phyloP scores from a whole-genome alignment of 225 moss, liverwort and hornwort genomes.

The Marchantia polymorpha region DNA sequence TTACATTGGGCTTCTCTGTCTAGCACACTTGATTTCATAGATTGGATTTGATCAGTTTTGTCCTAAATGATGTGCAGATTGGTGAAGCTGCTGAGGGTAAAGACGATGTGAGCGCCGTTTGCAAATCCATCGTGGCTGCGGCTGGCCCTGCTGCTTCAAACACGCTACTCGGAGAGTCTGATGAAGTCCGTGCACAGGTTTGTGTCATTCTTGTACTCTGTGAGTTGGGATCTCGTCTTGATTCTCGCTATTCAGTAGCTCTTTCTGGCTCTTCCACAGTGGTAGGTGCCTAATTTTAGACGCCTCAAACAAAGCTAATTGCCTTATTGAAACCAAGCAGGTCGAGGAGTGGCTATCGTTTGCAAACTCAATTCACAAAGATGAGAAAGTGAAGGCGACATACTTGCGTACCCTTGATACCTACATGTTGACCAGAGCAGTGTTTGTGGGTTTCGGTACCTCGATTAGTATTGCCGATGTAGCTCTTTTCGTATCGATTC shows the following conservation, averaged over 20 bases:
- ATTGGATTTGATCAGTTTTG: neutral
- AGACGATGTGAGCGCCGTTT: slow-evolving; percentile 19
- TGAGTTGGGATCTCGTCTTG: neutral
- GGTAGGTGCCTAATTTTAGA: no score
- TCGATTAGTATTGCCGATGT: slow-evolving; percentile 34
- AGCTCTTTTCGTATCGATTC: slow-evolving; percentile 34
- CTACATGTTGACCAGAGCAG: slow-evolving; percentile 29
- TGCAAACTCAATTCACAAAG: slow-evolving; percentile 17
- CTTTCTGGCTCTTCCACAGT: no score
- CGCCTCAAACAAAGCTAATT: no score
- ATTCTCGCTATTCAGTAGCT: neutral
- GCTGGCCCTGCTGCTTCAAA: slow-evolving; percentile 27
- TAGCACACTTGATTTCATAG: no score
- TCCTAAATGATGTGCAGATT: slow-evolving; percentile 7
- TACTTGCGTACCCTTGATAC: slow-evolving; percentile 27
- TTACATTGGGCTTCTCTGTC: no score
- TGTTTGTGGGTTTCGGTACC: slow-evolving; percentile 34
- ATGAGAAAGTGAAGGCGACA: slow-evolving; percentile 8
- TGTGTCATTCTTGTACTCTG: neutral
- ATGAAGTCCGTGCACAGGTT: slow-evolving; percentile 36
- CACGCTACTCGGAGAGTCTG: slow-evolving; percentile 15
- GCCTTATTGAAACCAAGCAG: no score
- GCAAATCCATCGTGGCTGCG: slow-evolving; percentile 29
- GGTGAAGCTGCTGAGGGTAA: neutral
- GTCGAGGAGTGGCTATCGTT: slow-evolving; percentile 42